Conservation (phyloP, 176 grass and related monocot species). For the Melocanna baccifera region DNA sequence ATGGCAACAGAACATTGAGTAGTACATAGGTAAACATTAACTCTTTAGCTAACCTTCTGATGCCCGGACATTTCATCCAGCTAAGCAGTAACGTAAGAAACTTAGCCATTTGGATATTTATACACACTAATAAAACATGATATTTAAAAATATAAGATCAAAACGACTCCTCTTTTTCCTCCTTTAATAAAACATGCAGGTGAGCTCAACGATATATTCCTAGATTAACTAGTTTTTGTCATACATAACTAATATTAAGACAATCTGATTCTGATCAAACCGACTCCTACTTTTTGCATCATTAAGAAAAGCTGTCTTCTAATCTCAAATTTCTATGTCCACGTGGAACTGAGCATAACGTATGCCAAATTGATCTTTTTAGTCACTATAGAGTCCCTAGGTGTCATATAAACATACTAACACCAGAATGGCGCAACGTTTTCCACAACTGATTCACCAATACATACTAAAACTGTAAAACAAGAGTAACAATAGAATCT, state of each 20-base stretch:
- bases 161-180: neutral
- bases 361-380: neutral
- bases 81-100: neutral
- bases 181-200: neutral
- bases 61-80: neutral
- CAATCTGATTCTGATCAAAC: neutral
- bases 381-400: neutral
- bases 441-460: neutral
- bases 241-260: neutral
- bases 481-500: neutral
- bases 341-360: neutral
- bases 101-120: neutral
- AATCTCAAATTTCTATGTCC: neutral
- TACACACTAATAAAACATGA: neutral
- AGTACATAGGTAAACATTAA: neutral
- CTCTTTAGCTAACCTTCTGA: neutral
- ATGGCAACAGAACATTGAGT: slow-evolving; percentile 1
- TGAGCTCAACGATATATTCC: neutral
- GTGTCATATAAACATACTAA: neutral
- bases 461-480: neutral
- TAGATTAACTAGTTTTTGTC: neutral
- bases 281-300: neutral
- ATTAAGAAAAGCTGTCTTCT: neutral
- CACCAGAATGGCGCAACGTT: neutral
- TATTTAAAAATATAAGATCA: neutral